Percentiles rank a stretch among this genome's conserved stretches.
These are phyloP conservation scores for Phytophthora fragariaefolia DNA, from an alignment of 352 stramenopile genomes.

Conservation along the genomic window DNA sequence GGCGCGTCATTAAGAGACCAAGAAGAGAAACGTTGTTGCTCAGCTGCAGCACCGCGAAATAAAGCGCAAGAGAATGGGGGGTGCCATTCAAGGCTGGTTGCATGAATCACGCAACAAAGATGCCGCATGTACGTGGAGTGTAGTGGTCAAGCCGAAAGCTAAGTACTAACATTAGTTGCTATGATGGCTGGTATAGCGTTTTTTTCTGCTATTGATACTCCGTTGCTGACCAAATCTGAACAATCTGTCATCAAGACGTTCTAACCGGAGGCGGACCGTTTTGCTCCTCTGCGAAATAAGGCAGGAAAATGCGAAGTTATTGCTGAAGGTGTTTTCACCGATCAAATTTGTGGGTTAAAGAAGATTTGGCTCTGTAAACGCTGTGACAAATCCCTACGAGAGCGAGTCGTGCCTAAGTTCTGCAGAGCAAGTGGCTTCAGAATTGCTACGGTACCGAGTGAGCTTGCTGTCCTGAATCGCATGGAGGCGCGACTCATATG, in stretches of 20 bases:
- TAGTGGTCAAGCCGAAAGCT: background rate
- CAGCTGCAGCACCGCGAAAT: background rate
- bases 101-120: background rate
- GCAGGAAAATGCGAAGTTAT: constrained; percentile 3
- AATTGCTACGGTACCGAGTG: background rate
- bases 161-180: background rate
- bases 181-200: background rate
- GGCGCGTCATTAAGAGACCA: background rate
- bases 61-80: background rate
- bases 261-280: background rate
- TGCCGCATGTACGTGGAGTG: background rate
- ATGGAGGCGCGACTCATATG: constrained; percentile 13
- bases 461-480: constrained; percentile 14
- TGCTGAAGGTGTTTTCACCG: background rate
- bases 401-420: constrained; percentile 10
- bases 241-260: background rate
- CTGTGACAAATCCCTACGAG: constrained; percentile 4
- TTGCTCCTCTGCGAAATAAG: constrained; percentile 1
- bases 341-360: background rate
- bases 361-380: constrained; percentile 3
- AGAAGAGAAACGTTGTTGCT: background rate
- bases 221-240: background rate
- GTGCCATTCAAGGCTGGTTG: background rate
- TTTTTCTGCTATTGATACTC: constrained; percentile 5
- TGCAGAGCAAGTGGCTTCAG: constrained; percentile 15